Percentiles rank a stretch among this genome's conserved stretches.
Evolutionary conservation across 2,329 filamentous ascomycete genomes (phyloP).

Genomic region (Aspergillus proliferans): DNA sequence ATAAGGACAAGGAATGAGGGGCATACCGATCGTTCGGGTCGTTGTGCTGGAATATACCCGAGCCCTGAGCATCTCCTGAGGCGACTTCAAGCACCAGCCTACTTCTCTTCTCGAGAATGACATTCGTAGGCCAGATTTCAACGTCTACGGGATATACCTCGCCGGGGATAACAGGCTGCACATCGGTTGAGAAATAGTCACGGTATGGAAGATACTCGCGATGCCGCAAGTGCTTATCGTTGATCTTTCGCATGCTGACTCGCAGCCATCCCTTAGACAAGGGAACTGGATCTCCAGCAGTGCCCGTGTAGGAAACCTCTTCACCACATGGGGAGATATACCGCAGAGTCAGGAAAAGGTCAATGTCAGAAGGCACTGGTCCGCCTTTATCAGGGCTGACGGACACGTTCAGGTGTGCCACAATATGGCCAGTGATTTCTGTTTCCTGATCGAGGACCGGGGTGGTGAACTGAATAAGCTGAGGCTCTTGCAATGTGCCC

Average conservation of each 20-base stretch:
- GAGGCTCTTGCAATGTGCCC: too few species aligned
- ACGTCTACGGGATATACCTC: too few species aligned
- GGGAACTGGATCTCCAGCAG: conserved; percentile 50
- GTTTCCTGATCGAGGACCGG: conserved; percentile 42
- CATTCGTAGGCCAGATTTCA: too few species aligned
- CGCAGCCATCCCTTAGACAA: conserved; percentile 52
- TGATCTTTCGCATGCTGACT: conserved; percentile 46
- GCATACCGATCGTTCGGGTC: too few species aligned
- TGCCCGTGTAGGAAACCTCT: conserved; percentile 52
- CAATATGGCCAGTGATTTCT: conserved; percentile 63
- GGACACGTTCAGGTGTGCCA: conserved; percentile 60
- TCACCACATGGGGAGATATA: conserved; percentile 45
- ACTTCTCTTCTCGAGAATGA: too few species aligned
- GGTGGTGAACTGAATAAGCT: too few species aligned
- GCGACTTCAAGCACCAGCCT: too few species aligned
- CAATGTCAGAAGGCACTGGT: conserved; percentile 44
- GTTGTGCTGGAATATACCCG: too few species aligned
- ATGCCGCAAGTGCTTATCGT: conserved; percentile 40
- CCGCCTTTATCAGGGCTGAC: conserved; percentile 35
- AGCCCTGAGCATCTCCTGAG: too few species aligned
- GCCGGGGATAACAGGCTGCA: conserved; percentile 42
- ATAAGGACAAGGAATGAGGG: too few species aligned
- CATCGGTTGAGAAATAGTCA: conserved; percentile 46
- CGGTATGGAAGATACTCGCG: conserved; percentile 43
- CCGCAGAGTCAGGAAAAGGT: conserved; percentile 52